A percentile compares a stretch with the other conserved stretches of the same genome.
These are phyloP conservation scores for Hypoxylon crocopeplum DNA, from an alignment of 495 filamentous ascomycete species.

Conservation along the genomic window DNA sequence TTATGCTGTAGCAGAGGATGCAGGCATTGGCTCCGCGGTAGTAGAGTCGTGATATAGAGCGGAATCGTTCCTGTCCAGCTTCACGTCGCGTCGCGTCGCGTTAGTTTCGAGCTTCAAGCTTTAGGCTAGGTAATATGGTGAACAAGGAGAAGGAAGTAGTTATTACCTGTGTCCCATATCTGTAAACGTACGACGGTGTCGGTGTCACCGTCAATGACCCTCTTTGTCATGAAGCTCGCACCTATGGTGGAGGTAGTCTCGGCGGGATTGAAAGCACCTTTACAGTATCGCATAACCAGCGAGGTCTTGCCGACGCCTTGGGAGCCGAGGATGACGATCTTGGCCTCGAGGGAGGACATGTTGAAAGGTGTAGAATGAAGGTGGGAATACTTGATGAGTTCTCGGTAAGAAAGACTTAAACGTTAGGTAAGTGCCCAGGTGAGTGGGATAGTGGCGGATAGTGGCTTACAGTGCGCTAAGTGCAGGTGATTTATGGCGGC, in stretches of 20 bases:
- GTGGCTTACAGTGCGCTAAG: too few species aligned
- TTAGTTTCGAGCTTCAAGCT: constrained; percentile 6
- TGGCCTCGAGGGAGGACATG: constrained; percentile 79
- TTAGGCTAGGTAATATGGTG: constrained; percentile 1
- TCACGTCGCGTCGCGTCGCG: constrained; percentile 7
- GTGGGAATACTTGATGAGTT: not conserved
- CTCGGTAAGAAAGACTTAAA: too few species aligned
- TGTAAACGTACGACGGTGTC: constrained; percentile 83
- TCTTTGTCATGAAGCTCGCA: constrained; percentile 92
- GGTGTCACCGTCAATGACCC: constrained; percentile 81
- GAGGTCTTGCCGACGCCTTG: constrained; percentile 97
- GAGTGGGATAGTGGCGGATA: too few species aligned
- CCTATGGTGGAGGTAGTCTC: constrained; percentile 83
- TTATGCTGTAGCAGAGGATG: constrained; percentile 92
- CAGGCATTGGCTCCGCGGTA: constrained; percentile 95
- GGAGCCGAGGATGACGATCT: constrained; percentile 88
- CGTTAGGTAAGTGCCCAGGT: too few species aligned
- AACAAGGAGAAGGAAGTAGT: not conserved
- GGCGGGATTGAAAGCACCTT: constrained; percentile 75
- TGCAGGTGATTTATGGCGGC: too few species aligned
- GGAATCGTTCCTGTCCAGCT: constrained; percentile 94
- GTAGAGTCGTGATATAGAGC: constrained; percentile 90
- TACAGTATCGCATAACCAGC: constrained; percentile 85
- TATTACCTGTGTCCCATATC: constrained; percentile 81
- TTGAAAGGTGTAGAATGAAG: constrained; percentile 1